phyloP scores from a whole-genome alignment of 257 asterid species.

The Nicotiana knightiana region DNA sequence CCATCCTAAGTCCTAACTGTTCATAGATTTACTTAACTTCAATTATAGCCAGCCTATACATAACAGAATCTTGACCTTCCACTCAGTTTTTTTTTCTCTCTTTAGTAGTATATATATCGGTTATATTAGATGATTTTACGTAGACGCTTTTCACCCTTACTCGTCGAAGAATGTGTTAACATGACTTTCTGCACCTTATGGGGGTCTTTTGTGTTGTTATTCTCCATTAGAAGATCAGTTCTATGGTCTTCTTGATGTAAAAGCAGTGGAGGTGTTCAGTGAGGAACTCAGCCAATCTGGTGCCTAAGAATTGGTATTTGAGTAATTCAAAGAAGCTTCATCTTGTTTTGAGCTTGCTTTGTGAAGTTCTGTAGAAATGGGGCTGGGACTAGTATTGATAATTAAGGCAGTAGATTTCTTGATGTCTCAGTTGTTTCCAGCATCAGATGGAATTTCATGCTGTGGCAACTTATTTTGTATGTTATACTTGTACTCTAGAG shows the following conservation, averaged over 20 bases:
- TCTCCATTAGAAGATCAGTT: background rate
- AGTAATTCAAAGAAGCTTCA: background rate
- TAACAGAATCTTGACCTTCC: constrained; percentile 30
- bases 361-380: constrained; percentile 4
- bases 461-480: constrained; percentile 34
- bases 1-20: constrained; percentile 33
- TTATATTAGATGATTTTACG: background rate
- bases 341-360: background rate
- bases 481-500: constrained; percentile 17
- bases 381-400: constrained; percentile 16
- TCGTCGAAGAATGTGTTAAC: background rate
- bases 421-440: constrained; percentile 9
- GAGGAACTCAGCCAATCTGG: background rate
- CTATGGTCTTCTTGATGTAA: background rate
- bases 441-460: constrained; percentile 40
- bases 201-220: background rate
- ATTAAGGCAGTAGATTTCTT: background rate
- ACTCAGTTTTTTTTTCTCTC: constrained; percentile 5
- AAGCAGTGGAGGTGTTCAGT: background rate
- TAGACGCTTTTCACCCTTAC: background rate
- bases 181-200: background rate
- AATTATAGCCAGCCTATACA: constrained; percentile 27
- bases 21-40: constrained; percentile 23
- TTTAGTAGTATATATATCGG: constrained; percentile 4
- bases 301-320: background rate